Percentiles rank a stretch among this genome's conserved stretches.
These are phyloP conservation scores for Glomus cerebriforme DNA, from an alignment of 192 early-diverging fungal species.

Conservation along the genomic window DNA sequence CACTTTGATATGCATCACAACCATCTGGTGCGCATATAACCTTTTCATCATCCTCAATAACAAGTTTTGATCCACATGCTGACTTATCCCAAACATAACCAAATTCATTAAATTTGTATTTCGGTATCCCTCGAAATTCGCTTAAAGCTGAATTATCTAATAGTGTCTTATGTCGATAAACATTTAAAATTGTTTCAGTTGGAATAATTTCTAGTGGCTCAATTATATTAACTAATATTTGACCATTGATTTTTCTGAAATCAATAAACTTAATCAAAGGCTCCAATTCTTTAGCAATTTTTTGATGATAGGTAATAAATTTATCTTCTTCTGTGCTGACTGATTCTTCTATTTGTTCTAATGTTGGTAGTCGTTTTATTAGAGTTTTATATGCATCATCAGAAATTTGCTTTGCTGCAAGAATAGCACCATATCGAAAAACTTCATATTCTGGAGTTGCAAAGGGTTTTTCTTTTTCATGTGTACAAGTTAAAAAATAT, in stretches of 20 bases:
- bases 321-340: neutral
- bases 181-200: neutral
- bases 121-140: neutral
- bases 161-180: neutral
- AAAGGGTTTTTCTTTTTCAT: conserved; percentile 5
- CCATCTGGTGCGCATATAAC: neutral
- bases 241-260: neutral
- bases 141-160: neutral
- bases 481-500: neutral
- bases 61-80: neutral
- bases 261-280: neutral
- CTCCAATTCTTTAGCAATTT: neutral
- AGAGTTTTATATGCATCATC: neutral
- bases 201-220: neutral
- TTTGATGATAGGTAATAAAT: neutral
- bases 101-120: neutral
- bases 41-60: neutral
- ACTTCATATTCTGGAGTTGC: conserved; percentile 10
- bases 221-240: neutral
- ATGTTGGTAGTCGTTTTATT: neutral
- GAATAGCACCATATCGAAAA: neutral
- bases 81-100: neutral
- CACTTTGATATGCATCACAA: neutral
- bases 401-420: neutral
- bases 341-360: neutral